These are phyloP conservation scores for Pichia californica DNA, from an alignment of 805 yeast species.

Conservation along the genomic window DNA sequence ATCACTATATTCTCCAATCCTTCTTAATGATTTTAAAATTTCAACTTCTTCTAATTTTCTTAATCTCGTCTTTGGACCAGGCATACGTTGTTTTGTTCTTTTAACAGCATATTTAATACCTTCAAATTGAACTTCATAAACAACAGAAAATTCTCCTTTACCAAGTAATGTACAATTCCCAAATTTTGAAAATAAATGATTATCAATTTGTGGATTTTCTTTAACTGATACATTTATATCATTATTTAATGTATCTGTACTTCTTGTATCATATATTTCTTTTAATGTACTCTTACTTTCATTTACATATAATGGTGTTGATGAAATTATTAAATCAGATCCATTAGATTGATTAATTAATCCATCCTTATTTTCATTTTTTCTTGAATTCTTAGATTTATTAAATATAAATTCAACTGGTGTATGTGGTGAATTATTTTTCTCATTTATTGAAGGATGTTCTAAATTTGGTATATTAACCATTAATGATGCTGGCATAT, in stretches of 20 bases:
- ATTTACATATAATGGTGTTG: neutral
- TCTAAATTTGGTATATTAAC: too few relatives aligned
- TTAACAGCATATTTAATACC: conserved; percentile 78
- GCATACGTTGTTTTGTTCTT: conserved; percentile 63
- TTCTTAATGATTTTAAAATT: conserved; percentile 39
- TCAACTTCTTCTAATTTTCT: conserved; percentile 73
- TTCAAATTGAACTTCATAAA: conserved; percentile 71
- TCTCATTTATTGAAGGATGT: too few relatives aligned
- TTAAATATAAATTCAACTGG: conserved; percentile 12
- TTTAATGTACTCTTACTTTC: conserved; percentile 6
- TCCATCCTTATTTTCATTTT: neutral
- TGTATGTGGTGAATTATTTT: conserved; percentile 12
- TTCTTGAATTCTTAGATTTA: neutral
- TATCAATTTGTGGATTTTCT: conserved; percentile 26
- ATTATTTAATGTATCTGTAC: neutral
- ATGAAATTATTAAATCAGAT: neutral
- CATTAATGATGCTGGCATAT: conserved; percentile 6
- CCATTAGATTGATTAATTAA: neutral
- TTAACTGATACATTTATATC: neutral
- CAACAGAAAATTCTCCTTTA: conserved; percentile 84
- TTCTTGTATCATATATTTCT: neutral
- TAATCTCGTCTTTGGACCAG: conserved; percentile 51
- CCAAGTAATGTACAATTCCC: conserved; percentile 71
- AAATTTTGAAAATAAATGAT: conserved; percentile 43
- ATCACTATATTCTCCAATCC: conserved; percentile 11